These are phyloP conservation scores for Centrapalus pauciflorus DNA, from an alignment of 129 eudicot species.

Conservation along the genomic window DNA sequence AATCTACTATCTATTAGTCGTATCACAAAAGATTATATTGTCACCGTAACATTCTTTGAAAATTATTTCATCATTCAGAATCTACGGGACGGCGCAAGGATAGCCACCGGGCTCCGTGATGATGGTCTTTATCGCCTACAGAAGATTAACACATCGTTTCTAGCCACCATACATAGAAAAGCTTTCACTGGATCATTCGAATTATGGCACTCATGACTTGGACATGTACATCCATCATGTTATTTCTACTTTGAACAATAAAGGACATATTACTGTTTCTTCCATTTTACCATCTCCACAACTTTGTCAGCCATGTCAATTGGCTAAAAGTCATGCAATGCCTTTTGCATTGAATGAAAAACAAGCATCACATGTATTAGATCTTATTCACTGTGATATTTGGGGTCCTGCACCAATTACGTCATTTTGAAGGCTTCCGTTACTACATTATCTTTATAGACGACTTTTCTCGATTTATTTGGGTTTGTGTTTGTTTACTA, in stretches of 20 bases:
- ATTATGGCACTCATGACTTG: background rate
- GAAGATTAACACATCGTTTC: background rate
- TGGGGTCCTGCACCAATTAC: no score
- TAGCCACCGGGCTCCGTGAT: background rate
- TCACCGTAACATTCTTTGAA: background rate
- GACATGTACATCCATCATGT: background rate
- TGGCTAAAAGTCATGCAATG: background rate
- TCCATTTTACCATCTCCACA: background rate
- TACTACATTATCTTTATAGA: background rate
- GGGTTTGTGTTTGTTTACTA: no score
- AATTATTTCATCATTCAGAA: background rate
- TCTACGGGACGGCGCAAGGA: background rate
- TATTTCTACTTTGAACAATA: background rate
- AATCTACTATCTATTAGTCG: constrained; percentile 5
- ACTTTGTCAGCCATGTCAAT: background rate
- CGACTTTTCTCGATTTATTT: background rate
- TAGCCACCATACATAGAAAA: background rate
- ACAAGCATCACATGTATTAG: background rate
- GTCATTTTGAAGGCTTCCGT: background rate
- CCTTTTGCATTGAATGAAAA: background rate
- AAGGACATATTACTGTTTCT: background rate
- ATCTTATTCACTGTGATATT: constrained; percentile 5
- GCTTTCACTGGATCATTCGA: background rate
- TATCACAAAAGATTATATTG: background rate
- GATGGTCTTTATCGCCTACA: background rate